Evolutionary conservation across 2,329 filamentous ascomycete genomes (phyloP), one percentile per base, ranked within the genome.

Genomic region (Zopfia rhizophila): DNA sequence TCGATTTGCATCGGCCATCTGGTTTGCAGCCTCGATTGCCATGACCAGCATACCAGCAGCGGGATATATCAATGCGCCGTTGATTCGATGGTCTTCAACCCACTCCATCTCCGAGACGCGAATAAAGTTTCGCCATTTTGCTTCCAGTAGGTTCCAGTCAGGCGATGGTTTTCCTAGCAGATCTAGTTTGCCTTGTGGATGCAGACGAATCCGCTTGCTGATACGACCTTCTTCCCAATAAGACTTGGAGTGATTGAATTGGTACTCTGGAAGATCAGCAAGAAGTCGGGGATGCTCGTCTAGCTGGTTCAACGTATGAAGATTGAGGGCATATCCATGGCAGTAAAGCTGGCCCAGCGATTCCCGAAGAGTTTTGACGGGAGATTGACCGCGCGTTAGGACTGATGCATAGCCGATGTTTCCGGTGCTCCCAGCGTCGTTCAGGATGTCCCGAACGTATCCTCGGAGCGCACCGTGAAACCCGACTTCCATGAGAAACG

Each of bases 231-330:
- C 62, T 24, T 44, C 43, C 64, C 65, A 71, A 48, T 63, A 67
- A 10, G 48, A 42, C 6, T 48, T 54, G 3, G 56, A 46, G 42
- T 71, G 68, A 40, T 72, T 66, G 61, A 66, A 74, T 1, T 57
- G 48, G 29, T 73, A 73, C 3, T 50, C 50, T 3, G 70, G 69
- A 1, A 72, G 61, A 30, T 61, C 42, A 40, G 33, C 2, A 12
- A 40, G 25, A 19, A 31, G 18, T 19, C 25, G 18, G 11, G 6
- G 55, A 54, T 28, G 48, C 49, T 18, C 49, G 44, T 3, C 45
- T 38, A 14, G 58, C 58, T 13, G 47, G 43, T 12, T 59, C 50
- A 22, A 63, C 53, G 22, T n/a, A n/a, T n/a, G n/a, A 61, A 60
- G 19, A 38, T 38, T 2, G 56, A 53, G 1, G 48, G 54, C 5